Evolutionary conservation across 106 monocot genomes (phyloP).

Genomic region (Dactylorhiza incarnata): DNA sequence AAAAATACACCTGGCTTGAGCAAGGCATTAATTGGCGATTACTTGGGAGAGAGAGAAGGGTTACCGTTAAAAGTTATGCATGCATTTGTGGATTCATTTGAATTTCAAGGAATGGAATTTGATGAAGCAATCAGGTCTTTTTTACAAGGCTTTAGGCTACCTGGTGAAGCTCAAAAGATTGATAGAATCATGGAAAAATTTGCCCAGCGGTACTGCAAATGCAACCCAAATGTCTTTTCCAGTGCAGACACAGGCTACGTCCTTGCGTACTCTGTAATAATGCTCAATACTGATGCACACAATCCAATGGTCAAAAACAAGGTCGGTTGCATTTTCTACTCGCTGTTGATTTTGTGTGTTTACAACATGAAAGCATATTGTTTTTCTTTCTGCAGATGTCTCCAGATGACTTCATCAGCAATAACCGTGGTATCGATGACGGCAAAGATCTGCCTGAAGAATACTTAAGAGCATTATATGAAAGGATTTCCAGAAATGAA

Average conservation of each 20-base stretch:
- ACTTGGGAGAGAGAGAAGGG: constrained; percentile 90
- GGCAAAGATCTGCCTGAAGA: constrained; percentile 89
- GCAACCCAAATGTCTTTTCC: constrained; percentile 74
- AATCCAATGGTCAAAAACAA: constrained; percentile 95
- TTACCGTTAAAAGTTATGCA: constrained; percentile 85
- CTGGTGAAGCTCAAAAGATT: constrained; percentile 94
- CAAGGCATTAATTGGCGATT: constrained; percentile 83
- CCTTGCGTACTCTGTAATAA: constrained; percentile 90
- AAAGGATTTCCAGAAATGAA: constrained; percentile 74
- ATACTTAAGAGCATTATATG: constrained; percentile 82
- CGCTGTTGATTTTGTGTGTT: constrained; percentile 2
- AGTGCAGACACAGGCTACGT: constrained; percentile 98
- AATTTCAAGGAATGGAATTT: constrained; percentile 87
- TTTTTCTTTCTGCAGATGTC: constrained; percentile 70
- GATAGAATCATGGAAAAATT: constrained; percentile 95
- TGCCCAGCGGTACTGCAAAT: constrained; percentile 90
- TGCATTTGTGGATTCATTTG: constrained; percentile 94
- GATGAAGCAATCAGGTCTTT: constrained; percentile 83
- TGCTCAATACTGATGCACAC: constrained; percentile 95
- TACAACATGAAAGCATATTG: background rate
- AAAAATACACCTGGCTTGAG: constrained; percentile 69
- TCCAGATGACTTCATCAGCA: constrained; percentile 85
- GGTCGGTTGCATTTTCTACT: constrained; percentile 25
- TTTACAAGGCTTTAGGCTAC: constrained; percentile 82
- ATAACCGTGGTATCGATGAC: constrained; percentile 91